phyloP scores from a whole-genome alignment of 2,329 filamentous ascomycete genomes.

The Colletotrichum lini region DNA sequence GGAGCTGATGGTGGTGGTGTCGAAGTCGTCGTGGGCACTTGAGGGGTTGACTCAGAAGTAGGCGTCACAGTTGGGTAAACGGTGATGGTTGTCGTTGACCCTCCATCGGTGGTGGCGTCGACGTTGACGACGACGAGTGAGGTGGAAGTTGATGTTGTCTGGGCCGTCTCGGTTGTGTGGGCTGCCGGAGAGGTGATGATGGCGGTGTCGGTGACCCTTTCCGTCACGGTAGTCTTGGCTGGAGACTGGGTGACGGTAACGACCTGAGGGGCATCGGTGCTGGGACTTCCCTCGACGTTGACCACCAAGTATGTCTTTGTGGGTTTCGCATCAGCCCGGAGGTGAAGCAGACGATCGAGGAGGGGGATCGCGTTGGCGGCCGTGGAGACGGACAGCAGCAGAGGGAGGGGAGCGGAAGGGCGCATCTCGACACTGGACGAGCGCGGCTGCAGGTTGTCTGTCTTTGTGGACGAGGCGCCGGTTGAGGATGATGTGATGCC shows the following conservation, averaged over 20 bases:
- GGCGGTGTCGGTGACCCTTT: constrained; percentile 49
- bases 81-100: constrained; percentile 35
- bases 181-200: constrained; percentile 41
- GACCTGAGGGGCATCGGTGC: constrained; percentile 43
- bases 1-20: constrained; percentile 12
- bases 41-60: constrained; percentile 9
- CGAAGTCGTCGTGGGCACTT: constrained; percentile 12
- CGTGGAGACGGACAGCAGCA: constrained; percentile 47
- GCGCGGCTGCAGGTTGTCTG: constrained; percentile 3
- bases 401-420: constrained; percentile 44
- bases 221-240: constrained; percentile 47
- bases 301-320: constrained; percentile 54
- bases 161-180: constrained; percentile 29
- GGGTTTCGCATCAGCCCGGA: constrained; percentile 26
- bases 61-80: constrained; percentile 26
- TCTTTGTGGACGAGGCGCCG: neutral
- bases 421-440: constrained; percentile 49
- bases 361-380: constrained; percentile 49
- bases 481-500: neutral
- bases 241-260: constrained; percentile 50
- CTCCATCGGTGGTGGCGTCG: constrained; percentile 36
- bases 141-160: constrained; percentile 40
- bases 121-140: constrained; percentile 51
- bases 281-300: constrained; percentile 45
- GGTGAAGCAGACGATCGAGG: constrained; percentile 37